Percentiles rank a stretch among this genome's conserved stretches.
Evolutionary conservation across 495 filamentous ascomycete species (phyloP).

Genomic region (Astrothelium subdiscretum): DNA sequence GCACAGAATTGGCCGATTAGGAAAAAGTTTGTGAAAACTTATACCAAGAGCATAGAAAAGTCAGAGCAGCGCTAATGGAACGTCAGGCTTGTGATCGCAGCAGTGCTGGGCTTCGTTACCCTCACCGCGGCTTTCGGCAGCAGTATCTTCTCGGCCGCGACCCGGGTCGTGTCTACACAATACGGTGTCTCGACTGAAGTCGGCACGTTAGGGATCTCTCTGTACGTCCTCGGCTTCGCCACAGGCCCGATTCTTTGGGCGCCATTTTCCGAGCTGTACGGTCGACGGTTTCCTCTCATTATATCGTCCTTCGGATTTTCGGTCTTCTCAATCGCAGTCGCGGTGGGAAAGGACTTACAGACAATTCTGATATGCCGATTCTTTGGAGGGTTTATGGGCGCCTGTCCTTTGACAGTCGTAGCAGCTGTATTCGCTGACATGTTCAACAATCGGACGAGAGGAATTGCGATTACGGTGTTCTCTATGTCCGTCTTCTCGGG

Average conservation of each 20-base stretch:
- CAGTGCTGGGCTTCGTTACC: slow-evolving; percentile 71
- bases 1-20: slow-evolving; percentile 71
- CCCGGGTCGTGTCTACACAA: slow-evolving; percentile 35
- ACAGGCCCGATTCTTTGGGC: slow-evolving; percentile 48
- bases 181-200: slow-evolving; percentile 49
- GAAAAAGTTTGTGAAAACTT: slow-evolving; percentile 50
- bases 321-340: slow-evolving; percentile 62
- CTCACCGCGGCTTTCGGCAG: slow-evolving; percentile 62
- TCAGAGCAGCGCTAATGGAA: not conserved
- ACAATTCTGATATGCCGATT: slow-evolving; percentile 76
- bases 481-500: slow-evolving; percentile 76
- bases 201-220: slow-evolving; percentile 50
- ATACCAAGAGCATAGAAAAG: not conserved
- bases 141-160: slow-evolving; percentile 57
- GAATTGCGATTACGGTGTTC: slow-evolving; percentile 72
- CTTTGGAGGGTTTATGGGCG: slow-evolving; percentile 64
- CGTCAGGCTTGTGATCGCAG: slow-evolving; percentile 46
- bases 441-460: slow-evolving; percentile 67
- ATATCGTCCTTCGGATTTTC: slow-evolving; percentile 67
- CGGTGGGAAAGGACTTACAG: slow-evolving; percentile 66
- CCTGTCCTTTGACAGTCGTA: slow-evolving; percentile 70
- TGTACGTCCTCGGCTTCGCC: slow-evolving; percentile 64
- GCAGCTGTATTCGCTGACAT: slow-evolving; percentile 84
- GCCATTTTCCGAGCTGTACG: slow-evolving; percentile 68
- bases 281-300: slow-evolving; percentile 60